Percentiles rank a stretch among this genome's conserved stretches.
Evolutionary conservation across 441 rosid species (phyloP).

Genomic region (Pelargonium fulgidum): DNA sequence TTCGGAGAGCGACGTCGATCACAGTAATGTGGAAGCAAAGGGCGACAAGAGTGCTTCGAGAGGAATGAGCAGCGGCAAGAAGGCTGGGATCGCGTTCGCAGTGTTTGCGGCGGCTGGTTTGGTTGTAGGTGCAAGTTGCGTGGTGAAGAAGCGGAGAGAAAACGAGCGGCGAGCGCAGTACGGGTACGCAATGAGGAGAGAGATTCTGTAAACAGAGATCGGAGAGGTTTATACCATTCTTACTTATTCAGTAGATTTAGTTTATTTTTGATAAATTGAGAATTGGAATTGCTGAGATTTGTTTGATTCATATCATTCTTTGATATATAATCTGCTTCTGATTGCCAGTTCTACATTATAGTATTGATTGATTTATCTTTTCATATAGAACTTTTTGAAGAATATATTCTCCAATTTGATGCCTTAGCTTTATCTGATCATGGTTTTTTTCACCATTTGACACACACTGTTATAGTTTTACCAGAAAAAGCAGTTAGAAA

Average conservation of each 20-base stretch:
- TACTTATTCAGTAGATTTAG: too few relatives aligned
- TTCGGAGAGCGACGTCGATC: neutral
- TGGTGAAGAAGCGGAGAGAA: conserved; percentile 2
- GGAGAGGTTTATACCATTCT: neutral
- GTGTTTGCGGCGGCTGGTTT: neutral
- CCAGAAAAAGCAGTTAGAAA: too few relatives aligned
- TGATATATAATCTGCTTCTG: neutral
- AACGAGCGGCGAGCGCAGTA: conserved; percentile 7
- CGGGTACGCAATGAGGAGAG: neutral
- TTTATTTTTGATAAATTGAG: too few relatives aligned
- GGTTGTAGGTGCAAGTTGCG: neutral
- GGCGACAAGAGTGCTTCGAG: neutral
- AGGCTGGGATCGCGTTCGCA: neutral
- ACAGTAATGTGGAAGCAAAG: neutral
- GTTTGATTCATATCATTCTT: neutral
- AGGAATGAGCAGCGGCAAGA: conserved; percentile 6
- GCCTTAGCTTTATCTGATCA: neutral
- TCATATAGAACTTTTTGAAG: neutral
- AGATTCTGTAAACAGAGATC: neutral
- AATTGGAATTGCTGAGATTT: neutral
- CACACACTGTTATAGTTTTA: too few relatives aligned
- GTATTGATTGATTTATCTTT: neutral
- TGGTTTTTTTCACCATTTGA: too few relatives aligned
- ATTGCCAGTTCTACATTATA: neutral
- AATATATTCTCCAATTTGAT: neutral